Base-by-base conservation (phyloP, 2,329 filamentous ascomycete species). In the Teratosphaeria zuluensis region DNA sequence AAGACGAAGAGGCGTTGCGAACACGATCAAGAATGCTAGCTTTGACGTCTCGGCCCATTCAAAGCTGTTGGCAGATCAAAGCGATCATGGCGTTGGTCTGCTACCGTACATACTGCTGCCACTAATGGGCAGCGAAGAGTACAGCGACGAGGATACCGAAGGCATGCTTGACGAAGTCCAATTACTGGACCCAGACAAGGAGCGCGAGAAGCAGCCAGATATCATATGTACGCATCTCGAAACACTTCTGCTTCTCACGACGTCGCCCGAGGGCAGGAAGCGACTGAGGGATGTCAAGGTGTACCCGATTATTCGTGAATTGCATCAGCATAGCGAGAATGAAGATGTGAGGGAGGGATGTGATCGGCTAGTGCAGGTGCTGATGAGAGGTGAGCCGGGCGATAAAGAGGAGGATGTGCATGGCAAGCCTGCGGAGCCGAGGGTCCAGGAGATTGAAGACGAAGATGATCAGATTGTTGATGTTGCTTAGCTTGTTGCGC, bases 121-220 rank as follows among this genome's bases (percentile, higher is more conserved):
- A 0, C 85, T 97, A 54, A 92, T 88, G 68, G 92, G 92, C 0
- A 85, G 82, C 35, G 94, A 97, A 72, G 89, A 94, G 70, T 96
- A 92, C 71, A 80, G 86, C 19, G 89, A 92, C 38, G 90, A 96
- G 53, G 94, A 99, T 65, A 88, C 83, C 59, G 81, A 90, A 70
- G 84, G 81, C 46, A 95, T 99, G 90, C 80, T 95, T 11, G 86
- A 91, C 0, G 94, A 97, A 71, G 78, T 96, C 62, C 92, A 97
- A 74, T 81, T 97, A 0, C 80, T 97, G 11, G 88, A 91, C 0
- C 88, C 91, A 0, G 91, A 96, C 70, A 97, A 99, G 79, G 79
- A 87, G 74, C 84, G 92, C 48, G 94, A 99, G 63, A 73, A 80
- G 3, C 90, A 96, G 67, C 73, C 76, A 16, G 82, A 83, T 53